Conservation (phyloP, 192 early-diverging fungal genomes). For the Rhizophagus prolifer region DNA sequence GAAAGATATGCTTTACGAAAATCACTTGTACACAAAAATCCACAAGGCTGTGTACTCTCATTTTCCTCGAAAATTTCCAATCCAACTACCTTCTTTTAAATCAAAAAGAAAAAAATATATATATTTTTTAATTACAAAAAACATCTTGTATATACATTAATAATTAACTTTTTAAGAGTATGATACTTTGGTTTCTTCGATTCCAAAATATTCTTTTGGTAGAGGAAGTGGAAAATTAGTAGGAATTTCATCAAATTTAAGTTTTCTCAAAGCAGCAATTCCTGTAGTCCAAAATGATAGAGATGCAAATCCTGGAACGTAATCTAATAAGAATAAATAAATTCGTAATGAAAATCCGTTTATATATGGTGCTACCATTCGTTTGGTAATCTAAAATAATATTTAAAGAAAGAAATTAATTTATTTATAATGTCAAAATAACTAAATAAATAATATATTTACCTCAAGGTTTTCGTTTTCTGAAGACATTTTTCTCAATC, state of each 20-base stretch:
- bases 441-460: too few relatives aligned
- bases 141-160: neutral
- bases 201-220: conserved; percentile 23
- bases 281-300: neutral
- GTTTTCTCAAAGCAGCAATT: neutral
- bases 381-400: too few relatives aligned
- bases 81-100: neutral
- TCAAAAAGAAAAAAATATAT: neutral
- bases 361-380: neutral
- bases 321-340: neutral
- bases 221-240: conserved; percentile 13
- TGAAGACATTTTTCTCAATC: too few relatives aligned
- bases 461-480: too few relatives aligned
- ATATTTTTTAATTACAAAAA: neutral
- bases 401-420: too few relatives aligned
- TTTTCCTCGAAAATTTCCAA: conserved; percentile 14
- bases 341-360: neutral
- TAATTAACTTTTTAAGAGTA: neutral
- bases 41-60: neutral
- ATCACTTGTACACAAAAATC: neutral
- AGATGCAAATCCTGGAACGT: neutral
- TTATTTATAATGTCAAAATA: too few relatives aligned
- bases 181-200: neutral
- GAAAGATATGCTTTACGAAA: conserved; percentile 15
- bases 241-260: neutral